A percentile compares a stretch with the other conserved stretches of the same genome.
Conservation (phyloP, 495 filamentous ascomycete genomes). For the Aspergillus baeticus region DNA sequence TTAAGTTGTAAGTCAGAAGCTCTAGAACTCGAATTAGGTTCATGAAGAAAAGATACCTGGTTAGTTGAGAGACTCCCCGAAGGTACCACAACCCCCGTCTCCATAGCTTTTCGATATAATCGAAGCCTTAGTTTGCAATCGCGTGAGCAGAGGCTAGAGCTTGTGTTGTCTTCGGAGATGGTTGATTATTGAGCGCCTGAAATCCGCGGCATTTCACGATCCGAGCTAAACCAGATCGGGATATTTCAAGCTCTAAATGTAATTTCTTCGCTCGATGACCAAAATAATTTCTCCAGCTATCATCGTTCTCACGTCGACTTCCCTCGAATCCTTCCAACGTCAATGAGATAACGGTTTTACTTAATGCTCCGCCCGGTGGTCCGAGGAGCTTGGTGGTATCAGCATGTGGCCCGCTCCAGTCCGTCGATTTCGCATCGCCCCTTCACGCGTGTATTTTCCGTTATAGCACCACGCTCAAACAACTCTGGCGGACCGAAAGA, state of each 20-base stretch:
- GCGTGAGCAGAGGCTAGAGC: constrained; percentile 1
- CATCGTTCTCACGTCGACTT: constrained; percentile 7
- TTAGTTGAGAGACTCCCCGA: constrained; percentile 42
- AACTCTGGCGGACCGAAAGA: constrained; percentile 43
- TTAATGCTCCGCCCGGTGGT: constrained; percentile 51
- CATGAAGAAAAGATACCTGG: constrained; percentile 35
- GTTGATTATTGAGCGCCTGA: constrained; percentile 9
- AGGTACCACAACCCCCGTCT: constrained; percentile 24
- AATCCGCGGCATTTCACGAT: constrained; percentile 14
- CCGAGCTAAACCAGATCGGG: constrained; percentile 15
- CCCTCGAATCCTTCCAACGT: constrained; percentile 1
- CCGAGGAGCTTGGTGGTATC: constrained; percentile 46
- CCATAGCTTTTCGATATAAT: constrained; percentile 26
- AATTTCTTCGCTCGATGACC: constrained; percentile 1
- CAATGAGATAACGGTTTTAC: constrained; percentile 33
- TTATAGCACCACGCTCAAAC: constrained; percentile 32
- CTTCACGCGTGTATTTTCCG: constrained; percentile 34
- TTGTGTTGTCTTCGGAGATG: not conserved
- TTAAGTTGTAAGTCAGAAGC: constrained; percentile 31
- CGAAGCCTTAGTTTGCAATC: constrained; percentile 24
- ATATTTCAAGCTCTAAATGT: constrained; percentile 13
- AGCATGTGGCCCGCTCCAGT: constrained; percentile 36
- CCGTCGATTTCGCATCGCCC: constrained; percentile 22
- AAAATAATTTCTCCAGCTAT: constrained; percentile 3
- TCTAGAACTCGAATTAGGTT: not conserved